Evolutionary conservation across 1,284 basidiomycete genomes (phyloP), one percentile per base, ranked within the genome.

Genomic region (Tylopilus sp.): DNA sequence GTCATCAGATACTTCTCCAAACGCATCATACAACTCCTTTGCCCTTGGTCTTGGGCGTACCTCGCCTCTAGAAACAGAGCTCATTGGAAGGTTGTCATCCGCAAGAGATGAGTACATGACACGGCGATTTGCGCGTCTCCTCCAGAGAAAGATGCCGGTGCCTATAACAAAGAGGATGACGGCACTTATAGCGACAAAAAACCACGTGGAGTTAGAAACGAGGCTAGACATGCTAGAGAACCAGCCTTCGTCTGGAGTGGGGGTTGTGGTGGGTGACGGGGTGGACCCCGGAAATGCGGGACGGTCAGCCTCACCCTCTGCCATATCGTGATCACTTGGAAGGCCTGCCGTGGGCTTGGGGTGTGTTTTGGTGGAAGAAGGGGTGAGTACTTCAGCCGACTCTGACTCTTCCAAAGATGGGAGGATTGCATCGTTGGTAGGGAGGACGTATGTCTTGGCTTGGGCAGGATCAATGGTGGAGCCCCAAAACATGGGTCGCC

Each of bases 401-500:
- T 67, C 61, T 7, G 59, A 54, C 21, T 68, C 63, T 45, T 73
- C 71, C 18, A 61, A 62, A 9, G 81, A 78, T 40, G 81, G 85
- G 21, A 88, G 73, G 10, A 82, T 70, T 56, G 64, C 76, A 53
- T 77, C 79, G 18, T 78, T 71, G 5, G 74, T 57, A n/a, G 81
- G 77, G 9, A 88, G 73, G 21, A 80, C 75, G 56, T 85, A 98
- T 46, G 76, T 75, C 57, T 76, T 77, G 8, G 86, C 83, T 49
- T 83, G 77, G 7, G 76, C 64, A 0, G 91, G 70, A 66, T 98
- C 92, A 44, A 87, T 78, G 15, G 82, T 76, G n/a, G 88, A 85
- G 28, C 96, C 96, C 92, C 94, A 99, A 21, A 99, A 78, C 54
- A 87, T 84, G 73, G 98, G 85, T 46, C 83, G 83, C 95, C 95